Base-by-base conservation (phyloP, 768 basidiomycete genomes). In the Lactarius quietus region DNA sequence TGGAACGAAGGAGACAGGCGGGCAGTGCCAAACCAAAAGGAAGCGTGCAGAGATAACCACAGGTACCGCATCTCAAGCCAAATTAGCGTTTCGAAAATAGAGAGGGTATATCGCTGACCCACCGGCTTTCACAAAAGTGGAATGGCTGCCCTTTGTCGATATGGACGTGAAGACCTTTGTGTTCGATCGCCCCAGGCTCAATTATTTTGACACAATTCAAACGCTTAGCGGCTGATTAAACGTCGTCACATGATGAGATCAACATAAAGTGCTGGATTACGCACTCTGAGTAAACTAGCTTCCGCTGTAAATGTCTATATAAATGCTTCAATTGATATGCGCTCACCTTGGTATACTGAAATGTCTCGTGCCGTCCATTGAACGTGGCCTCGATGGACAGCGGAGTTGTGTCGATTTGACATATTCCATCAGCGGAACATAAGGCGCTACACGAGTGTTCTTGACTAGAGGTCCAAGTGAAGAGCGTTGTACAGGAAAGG, bases 331-430 rank as follows among this genome's bases (percentile, higher is more conserved):
- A 56, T 43, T 17, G 39, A 39, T 3, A 20, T 8, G 7, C 0
- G 66, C 73, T 23, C 59, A 84, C 86, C 79, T 88, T 88, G 0
- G 86, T 88, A 56, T 85, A 88, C 69, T 84, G 81, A 67, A 86
- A 88, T 0, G 82, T 84, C 66, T 85, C 84, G 59, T 86, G 82
- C 62, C 74, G 76, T 1, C 87, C 86, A 0, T 80, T 82, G 68
- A 87, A 88, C 0, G 84, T 86, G 7, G 85, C 83, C 68, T 86
- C 83, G 31, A 88, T 80, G 0, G 85, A 83, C 61, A 83, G 82
- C 1, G 86, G 86, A 0, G 80, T 77, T 0, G 81, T 85, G 58
- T 86, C 81, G 14, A 87, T 86, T 59, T 85, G 78, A 61, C 86
- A 87, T 28, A 81, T 82, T 1, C 87, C 86, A 0, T 72, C 70